Evolutionary conservation across 345 rosid genomes (phyloP).

Genomic region (Garcia nutans): DNA sequence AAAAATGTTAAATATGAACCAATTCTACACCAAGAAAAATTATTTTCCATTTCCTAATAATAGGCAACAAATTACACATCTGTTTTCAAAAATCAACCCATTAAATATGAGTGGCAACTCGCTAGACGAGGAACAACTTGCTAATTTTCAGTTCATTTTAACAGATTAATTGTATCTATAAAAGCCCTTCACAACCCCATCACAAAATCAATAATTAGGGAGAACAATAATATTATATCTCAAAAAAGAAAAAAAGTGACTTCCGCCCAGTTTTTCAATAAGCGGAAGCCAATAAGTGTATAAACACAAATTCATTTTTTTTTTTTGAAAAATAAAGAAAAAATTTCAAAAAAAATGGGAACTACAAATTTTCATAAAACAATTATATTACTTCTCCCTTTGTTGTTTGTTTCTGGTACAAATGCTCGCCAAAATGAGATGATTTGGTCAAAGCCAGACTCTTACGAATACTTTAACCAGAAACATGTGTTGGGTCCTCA

Average conservation of each 20-base stretch:
- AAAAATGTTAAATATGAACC: no score
- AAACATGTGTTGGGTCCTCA: constrained; percentile 21
- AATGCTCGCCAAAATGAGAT: no score
- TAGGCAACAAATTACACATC: neutral
- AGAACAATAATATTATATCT: neutral
- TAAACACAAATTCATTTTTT: no score
- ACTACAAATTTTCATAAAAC: neutral
- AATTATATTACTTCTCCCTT: constrained; percentile 18
- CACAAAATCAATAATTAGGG: neutral
- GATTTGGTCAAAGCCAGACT: neutral
- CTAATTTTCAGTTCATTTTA: constrained; percentile 4
- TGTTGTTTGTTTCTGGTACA: constrained; percentile 21
- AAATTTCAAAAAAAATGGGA: neutral
- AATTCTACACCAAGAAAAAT: no score
- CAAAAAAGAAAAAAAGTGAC: neutral
- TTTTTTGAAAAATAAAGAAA: no score
- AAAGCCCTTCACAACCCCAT: neutral
- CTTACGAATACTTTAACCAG: neutral
- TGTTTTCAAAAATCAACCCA: neutral
- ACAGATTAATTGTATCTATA: neutral
- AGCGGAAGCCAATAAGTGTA: neutral
- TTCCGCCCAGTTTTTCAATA: neutral
- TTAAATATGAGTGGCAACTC: neutral
- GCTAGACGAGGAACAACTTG: constrained; percentile 11
- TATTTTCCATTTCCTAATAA: neutral